Evolutionary conservation across 371 early-diverging fungal species (phyloP).

Genomic region (Mortierella sp.): DNA sequence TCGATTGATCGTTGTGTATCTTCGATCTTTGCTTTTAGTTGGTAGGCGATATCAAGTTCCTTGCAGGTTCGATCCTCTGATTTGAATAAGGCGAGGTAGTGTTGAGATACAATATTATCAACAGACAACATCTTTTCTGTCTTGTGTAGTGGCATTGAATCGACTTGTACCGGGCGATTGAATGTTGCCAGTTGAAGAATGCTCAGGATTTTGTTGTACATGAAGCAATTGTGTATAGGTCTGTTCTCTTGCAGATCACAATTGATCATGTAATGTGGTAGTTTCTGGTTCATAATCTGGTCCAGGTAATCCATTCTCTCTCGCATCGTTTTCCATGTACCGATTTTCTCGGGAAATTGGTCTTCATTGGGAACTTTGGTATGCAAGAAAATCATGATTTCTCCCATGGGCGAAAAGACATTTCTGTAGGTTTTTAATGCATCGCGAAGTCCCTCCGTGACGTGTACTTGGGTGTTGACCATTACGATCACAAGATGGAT

Average conservation of each 20-base stretch:
- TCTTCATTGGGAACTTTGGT: neutral
- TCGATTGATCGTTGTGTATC: neutral
- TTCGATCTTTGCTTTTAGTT: neutral
- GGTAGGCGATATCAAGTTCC: neutral
- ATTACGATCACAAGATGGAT: constrained; percentile 3
- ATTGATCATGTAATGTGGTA: constrained; percentile 12
- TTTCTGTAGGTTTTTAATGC: neutral
- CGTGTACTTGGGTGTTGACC: neutral
- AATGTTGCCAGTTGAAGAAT: constrained; percentile 2
- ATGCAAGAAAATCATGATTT: constrained; percentile 10
- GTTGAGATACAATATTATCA: neutral
- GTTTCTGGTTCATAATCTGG: constrained; percentile 1
- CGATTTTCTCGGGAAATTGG: neutral
- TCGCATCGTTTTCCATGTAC: neutral
- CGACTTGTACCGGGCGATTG: neutral
- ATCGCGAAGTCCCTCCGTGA: neutral
- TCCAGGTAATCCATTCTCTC: neutral
- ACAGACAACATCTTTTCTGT: neutral
- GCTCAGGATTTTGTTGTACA: neutral
- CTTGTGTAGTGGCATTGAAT: neutral
- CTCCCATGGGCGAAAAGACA: constrained; percentile 8
- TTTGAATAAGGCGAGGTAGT: neutral
- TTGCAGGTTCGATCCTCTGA: constrained; percentile 1
- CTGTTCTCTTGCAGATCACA: neutral
- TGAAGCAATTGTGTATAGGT: neutral